Evolutionary conservation across 768 basidiomycete genomes (phyloP), one percentile per base, ranked within the genome.

Genomic region (Russula sp.): DNA sequence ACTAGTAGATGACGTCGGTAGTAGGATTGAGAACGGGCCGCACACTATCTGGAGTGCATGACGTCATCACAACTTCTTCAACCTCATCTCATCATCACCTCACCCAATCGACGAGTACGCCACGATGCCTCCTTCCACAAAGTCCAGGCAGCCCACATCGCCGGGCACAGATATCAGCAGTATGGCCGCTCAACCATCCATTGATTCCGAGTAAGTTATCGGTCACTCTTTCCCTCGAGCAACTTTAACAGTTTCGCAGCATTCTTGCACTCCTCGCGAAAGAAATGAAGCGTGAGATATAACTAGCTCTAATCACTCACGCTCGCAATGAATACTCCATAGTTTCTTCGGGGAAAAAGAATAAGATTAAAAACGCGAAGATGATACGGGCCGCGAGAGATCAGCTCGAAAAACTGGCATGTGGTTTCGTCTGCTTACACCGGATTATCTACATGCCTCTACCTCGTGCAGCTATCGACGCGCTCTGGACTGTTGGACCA

Each of bases 371-470:
- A 32, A 32, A 40, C 31, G 50, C 45, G 6, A 68, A 53, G 57
- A 42, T 39, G 9, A 55, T 58, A 18, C 67, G 52, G 16, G 53
- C 52, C 22, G 56, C 32, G n/a, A 31, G 50, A 65, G 35, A 51
- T 31, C 54, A 69, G 39, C 40, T 57, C 49, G 64, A 54, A 51
- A 64, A 60, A 34, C 27, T 55, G 40, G 63, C 44, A 55, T 39
- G 42, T 53, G 16, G 5, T 45, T 18, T 51, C 27, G 34, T 63
- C 31, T 39, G 51, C 4, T 53, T 39, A 31, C 20, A 45, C 22
- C 9, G 4, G 6, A 27, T 54, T 13, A 1, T 35, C n/a, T 22
- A 32, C 11, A 20, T 16, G 37, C 18, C 27, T n/a, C 4, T 32
- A 5, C 5, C 37, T 31, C 18, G 27, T 32, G 31, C 20, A 64